Evolutionary conservation across 176 grass and related monocot species (phyloP).

Genomic region (maize (Zea mays)): DNA sequence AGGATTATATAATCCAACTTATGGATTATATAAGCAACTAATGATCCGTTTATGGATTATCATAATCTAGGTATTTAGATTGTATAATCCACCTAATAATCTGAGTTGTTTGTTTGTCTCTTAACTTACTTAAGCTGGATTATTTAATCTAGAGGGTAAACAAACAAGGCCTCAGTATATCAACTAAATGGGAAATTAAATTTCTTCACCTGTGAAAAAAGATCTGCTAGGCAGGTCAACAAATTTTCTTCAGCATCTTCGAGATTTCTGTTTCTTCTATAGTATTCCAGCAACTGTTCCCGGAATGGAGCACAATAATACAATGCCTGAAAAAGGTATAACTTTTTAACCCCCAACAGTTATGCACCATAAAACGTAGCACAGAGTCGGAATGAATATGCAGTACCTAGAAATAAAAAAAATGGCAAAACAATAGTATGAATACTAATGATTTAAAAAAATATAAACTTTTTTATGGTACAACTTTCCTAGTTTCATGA

Average conservation of each 20-base stretch:
- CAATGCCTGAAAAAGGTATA: constrained; percentile 64
- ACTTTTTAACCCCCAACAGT: not conserved
- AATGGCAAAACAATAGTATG: not conserved
- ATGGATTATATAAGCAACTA: too few relatives aligned
- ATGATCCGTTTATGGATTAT: too few relatives aligned
- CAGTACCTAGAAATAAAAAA: constrained; percentile 16
- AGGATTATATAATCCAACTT: too few relatives aligned
- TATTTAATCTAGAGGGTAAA: too few relatives aligned
- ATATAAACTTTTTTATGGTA: too few relatives aligned
- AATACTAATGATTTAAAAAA: not conserved
- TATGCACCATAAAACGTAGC: not conserved
- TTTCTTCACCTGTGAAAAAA: constrained; percentile 78
- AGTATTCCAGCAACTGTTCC: constrained; percentile 80
- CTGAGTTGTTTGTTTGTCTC: too few relatives aligned
- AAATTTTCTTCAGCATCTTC: constrained; percentile 77
- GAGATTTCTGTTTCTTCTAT: constrained; percentile 56
- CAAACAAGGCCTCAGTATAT: not conserved
- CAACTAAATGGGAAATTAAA: constrained; percentile 9
- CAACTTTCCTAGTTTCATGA: not conserved
- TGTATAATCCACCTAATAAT: too few relatives aligned
- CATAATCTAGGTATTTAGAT: too few relatives aligned
- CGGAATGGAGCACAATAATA: constrained; percentile 90
- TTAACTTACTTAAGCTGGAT: too few relatives aligned
- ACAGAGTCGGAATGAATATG: not conserved
- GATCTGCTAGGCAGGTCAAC: constrained; percentile 87